A percentile compares a stretch with the other conserved stretches of the same genome.
These are phyloP conservation scores for Psilocybe cubensis DNA, from an alignment of 768 basidiomycete species.

Conservation along the genomic window DNA sequence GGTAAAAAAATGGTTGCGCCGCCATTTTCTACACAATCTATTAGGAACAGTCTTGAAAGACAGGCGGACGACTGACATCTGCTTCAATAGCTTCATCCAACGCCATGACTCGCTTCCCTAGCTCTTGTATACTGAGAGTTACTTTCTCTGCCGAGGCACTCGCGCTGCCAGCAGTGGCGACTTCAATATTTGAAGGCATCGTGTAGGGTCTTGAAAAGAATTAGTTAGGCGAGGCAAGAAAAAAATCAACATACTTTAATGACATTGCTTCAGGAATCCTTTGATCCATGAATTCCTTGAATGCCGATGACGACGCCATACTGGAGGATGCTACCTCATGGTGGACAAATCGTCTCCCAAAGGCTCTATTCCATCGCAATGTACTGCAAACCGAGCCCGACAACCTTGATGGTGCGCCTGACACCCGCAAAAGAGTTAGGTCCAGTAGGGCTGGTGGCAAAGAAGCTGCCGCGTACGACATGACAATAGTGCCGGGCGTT, in stretches of 20 bases:
- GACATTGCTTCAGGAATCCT: not conserved
- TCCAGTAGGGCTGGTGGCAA: slow-evolving; percentile 32
- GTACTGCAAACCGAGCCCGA: not conserved
- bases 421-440: slow-evolving; percentile 27
- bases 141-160: not conserved
- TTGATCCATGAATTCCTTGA: slow-evolving; percentile 1
- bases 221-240: not conserved
- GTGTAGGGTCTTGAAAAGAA: not conserved
- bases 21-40: slow-evolving; percentile 29
- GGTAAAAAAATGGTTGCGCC: slow-evolving; percentile 36
- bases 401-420: slow-evolving; percentile 11
- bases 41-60: not conserved
- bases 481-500: not conserved
- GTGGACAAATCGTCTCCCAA: slow-evolving; percentile 20
- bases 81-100: slow-evolving; percentile 38
- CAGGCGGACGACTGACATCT: slow-evolving; percentile 29
- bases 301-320: not conserved
- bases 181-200: not conserved
- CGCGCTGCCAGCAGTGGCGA: slow-evolving; percentile 5
- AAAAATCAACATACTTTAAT: slow-evolving; percentile 3
- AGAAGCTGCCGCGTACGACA: slow-evolving; percentile 9
- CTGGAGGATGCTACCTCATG: slow-evolving; percentile 20
- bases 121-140: slow-evolving; percentile 27
- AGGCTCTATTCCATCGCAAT: slow-evolving; percentile 15
- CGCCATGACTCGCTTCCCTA: slow-evolving; percentile 39